Evolutionary conservation across 495 filamentous ascomycete genomes (phyloP), one percentile per base, ranked within the genome.

Genomic region (Neurospora sp.): DNA sequence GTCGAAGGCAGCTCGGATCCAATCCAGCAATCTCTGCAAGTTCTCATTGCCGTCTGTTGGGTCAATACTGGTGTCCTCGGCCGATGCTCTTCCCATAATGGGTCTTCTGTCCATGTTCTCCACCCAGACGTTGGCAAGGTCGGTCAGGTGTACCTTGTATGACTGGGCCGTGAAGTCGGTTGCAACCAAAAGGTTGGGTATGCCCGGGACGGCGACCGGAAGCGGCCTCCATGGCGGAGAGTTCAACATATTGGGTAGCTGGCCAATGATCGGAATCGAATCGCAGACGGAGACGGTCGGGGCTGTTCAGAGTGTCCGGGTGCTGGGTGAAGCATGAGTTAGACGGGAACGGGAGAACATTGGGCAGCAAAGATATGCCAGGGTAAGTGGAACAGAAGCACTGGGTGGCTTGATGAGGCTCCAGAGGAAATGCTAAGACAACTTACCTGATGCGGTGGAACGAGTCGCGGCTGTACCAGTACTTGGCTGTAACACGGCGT

Each of bases 91-190:
- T 44, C 85, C 80, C 35, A 92, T 79, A 72, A 98, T 93, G 2
- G 86, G 85, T 69, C 81, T 81, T 39, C 88, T 85, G 44, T 89
- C 84, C 40, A 97, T 82, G 20, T 78, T 83, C 83, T 97, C 94
- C 5, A 85, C 85, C 96, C 96, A 99, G n/a, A 98, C 81, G 73
- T 89, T 86, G 78, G 90, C 91, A 20, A 98, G 87, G 81, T 99
- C 96, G 5, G 95, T 96, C 39, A 98, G 79, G 73, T 90, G 87
- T 44, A 98, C 76, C 11, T 84, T 87, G 83, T 98, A 99, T 48
- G 88, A 88, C 46, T 84, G 78, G 39, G 78, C 72, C 14, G 74
- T 73, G 73, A 84, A 84, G 39, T 75, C 71, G 2, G 80, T 72
- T 40, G 85, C 85, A 14, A 84, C 83, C 69, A 87, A 78, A 27